Evolutionary conservation across 1,284 basidiomycete species (phyloP).

Genomic region (Xerocomus minutiporus): DNA sequence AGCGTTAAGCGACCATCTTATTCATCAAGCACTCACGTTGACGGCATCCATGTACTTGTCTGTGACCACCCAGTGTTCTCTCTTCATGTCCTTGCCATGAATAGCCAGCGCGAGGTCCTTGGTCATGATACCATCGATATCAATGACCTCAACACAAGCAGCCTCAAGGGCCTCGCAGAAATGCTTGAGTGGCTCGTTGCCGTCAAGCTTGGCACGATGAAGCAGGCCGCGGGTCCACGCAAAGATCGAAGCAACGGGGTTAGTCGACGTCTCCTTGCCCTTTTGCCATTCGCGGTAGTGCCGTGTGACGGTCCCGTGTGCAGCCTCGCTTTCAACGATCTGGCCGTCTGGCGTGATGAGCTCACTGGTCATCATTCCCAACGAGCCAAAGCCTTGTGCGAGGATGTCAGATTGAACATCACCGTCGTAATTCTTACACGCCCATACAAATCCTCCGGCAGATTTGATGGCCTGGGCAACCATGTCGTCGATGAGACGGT

Average conservation of each 20-base stretch:
- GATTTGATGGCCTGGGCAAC: constrained; percentile 97
- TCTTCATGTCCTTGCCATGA: constrained; percentile 86
- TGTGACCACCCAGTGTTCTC: constrained; percentile 92
- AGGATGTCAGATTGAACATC: constrained; percentile 92
- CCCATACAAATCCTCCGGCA: constrained; percentile 96
- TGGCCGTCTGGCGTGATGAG: constrained; percentile 94
- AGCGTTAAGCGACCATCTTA: constrained; percentile 4
- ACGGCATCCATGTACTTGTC: constrained; percentile 90
- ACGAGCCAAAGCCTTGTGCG: constrained; percentile 89
- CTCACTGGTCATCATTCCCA: constrained; percentile 98
- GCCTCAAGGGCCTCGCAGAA: constrained; percentile 85
- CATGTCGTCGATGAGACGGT: constrained; percentile 92
- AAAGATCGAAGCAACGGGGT: constrained; percentile 98
- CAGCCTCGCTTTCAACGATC: constrained; percentile 89
- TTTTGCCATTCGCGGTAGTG: constrained; percentile 98
- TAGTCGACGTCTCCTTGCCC: constrained; percentile 93
- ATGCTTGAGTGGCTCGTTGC: constrained; percentile 67
- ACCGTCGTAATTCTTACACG: constrained; percentile 96
- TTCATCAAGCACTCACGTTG: constrained; percentile 47
- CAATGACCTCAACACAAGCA: constrained; percentile 89
- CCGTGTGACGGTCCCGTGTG: constrained; percentile 92
- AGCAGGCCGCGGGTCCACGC: constrained; percentile 96
- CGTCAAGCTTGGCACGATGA: constrained; percentile 91
- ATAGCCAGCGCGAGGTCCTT: constrained; percentile 96
- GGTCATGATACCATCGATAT: constrained; percentile 89